phyloP scores from a whole-genome alignment of 2,329 filamentous ascomycete species.

The Stagonosporopsis chrysanthemi region DNA sequence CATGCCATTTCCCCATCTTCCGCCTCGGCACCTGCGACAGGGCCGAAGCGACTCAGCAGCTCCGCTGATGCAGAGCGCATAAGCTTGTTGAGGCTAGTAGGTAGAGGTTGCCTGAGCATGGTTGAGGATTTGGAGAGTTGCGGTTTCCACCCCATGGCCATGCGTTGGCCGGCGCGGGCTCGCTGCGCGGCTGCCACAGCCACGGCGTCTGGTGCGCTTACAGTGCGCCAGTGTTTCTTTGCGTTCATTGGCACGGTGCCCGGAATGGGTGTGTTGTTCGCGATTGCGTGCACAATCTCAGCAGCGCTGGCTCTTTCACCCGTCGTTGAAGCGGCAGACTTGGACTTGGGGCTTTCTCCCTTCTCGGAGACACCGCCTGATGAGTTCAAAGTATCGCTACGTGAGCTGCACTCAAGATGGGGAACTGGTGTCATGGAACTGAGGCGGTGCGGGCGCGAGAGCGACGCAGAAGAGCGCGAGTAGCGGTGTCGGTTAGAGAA shows the following conservation, averaged over 20 bases:
- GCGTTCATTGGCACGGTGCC: conserved; percentile 7
- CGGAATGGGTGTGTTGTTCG: conserved; percentile 31
- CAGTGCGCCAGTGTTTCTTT: conserved; percentile 21
- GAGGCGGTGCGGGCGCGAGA: conserved; percentile 43
- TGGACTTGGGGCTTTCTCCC: conserved; percentile 6
- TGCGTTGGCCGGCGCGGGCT: not conserved
- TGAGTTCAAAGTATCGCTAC: conserved; percentile 25
- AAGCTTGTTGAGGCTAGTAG: conserved; percentile 1
- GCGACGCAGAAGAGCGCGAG: conserved; percentile 38
- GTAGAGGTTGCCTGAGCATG: not conserved
- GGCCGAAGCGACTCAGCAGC: conserved; percentile 22
- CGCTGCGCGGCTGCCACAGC: not conserved
- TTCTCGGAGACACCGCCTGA: conserved; percentile 7
- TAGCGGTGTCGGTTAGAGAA: conserved; percentile 32
- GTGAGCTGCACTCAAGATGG: conserved; percentile 30
- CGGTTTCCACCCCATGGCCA: conserved; percentile 29
- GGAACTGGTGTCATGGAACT: conserved; percentile 33
- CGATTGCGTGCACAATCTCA: conserved; percentile 36
- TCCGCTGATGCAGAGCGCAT: conserved; percentile 24
- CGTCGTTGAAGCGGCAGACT: conserved; percentile 21
- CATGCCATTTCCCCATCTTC: conserved; percentile 18
- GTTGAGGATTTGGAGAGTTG: conserved; percentile 6
- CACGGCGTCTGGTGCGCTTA: conserved; percentile 23
- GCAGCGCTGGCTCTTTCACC: conserved; percentile 20
- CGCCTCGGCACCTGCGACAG: conserved; percentile 14